Evolutionary conservation across 257 asterid genomes (phyloP).

Genomic region (Pogostemon cablin): DNA sequence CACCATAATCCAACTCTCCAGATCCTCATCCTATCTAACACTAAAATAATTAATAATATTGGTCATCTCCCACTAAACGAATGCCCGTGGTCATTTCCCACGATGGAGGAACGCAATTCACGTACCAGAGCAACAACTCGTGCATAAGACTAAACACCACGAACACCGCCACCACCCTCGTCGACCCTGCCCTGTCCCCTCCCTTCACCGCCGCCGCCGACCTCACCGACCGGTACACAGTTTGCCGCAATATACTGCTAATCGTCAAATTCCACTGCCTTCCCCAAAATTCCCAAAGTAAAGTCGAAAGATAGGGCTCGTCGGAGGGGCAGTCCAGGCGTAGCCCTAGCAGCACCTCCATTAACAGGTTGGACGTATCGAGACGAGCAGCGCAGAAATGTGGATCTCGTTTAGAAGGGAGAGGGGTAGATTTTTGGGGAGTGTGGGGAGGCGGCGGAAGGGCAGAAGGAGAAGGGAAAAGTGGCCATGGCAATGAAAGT

Average conservation of each 20-base stretch:
- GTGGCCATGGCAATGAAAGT: slow-evolving; percentile 50
- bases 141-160: slow-evolving; percentile 68
- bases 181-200: slow-evolving; percentile 33
- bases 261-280: slow-evolving; percentile 69
- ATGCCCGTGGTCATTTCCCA: slow-evolving; percentile 75
- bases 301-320: slow-evolving; percentile 63
- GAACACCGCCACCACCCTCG: slow-evolving; percentile 51
- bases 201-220: slow-evolving; percentile 32
- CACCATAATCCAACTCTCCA: no score
- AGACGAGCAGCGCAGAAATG: slow-evolving; percentile 42
- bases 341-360: slow-evolving; percentile 33
- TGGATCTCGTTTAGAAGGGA: slow-evolving; percentile 7
- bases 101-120: slow-evolving; percentile 47
- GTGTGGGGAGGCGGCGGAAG: neutral
- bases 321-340: slow-evolving; percentile 62
- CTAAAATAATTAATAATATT: no score
- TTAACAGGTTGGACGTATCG: slow-evolving; percentile 32
- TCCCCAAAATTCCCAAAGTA: slow-evolving; percentile 74
- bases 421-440: slow-evolving; percentile 34
- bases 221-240: slow-evolving; percentile 56
- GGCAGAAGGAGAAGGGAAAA: slow-evolving; percentile 49
- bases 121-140: slow-evolving; percentile 55
- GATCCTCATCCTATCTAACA: no score
- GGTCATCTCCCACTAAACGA: slow-evolving; percentile 34
- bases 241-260: slow-evolving; percentile 42